phyloP scores from a whole-genome alignment of 2,329 filamentous ascomycete genomes.

The Fusarium keratoplasticum region DNA sequence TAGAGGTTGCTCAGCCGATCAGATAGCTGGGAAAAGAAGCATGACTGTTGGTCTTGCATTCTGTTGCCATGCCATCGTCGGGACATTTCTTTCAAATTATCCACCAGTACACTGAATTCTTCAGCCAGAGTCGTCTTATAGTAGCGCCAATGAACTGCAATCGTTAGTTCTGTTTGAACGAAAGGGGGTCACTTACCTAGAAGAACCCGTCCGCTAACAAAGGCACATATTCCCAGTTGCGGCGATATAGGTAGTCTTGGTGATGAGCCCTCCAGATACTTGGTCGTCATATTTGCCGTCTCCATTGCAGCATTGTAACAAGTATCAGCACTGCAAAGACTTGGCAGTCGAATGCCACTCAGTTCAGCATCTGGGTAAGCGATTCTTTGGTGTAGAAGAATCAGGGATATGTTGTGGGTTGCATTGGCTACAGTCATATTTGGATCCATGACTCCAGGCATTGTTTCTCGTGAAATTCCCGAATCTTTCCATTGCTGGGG shows the following conservation, averaged over 20 bases:
- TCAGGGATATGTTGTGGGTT: conserved; percentile 61
- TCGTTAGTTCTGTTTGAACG: background rate
- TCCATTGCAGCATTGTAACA: conserved; percentile 58
- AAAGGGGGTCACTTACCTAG: background rate
- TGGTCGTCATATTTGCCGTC: conserved; percentile 56
- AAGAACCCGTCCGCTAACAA: background rate
- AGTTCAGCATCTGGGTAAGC: conserved; percentile 45
- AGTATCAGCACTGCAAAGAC: conserved; percentile 58
- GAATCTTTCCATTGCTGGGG: conserved; percentile 55
- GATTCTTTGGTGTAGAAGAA: conserved; percentile 60
- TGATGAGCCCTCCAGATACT: conserved; percentile 54
- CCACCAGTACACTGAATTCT: background rate
- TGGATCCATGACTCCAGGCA: conserved; percentile 54
- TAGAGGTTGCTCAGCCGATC: background rate
- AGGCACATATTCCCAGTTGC: background rate
- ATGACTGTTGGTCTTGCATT: background rate
- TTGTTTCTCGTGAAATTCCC: conserved; percentile 35
- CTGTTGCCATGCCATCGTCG: background rate
- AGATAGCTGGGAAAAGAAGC: background rate
- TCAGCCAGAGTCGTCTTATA: background rate
- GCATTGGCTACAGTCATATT: conserved; percentile 61
- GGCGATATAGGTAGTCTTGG: background rate
- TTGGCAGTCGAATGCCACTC: conserved; percentile 43
- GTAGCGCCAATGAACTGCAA: background rate
- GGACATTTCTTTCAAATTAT: background rate